A percentile compares a stretch with the other conserved stretches of the same genome.
Conservation (phyloP, 371 early-diverging fungal species). For the Mortierella sp. region DNA sequence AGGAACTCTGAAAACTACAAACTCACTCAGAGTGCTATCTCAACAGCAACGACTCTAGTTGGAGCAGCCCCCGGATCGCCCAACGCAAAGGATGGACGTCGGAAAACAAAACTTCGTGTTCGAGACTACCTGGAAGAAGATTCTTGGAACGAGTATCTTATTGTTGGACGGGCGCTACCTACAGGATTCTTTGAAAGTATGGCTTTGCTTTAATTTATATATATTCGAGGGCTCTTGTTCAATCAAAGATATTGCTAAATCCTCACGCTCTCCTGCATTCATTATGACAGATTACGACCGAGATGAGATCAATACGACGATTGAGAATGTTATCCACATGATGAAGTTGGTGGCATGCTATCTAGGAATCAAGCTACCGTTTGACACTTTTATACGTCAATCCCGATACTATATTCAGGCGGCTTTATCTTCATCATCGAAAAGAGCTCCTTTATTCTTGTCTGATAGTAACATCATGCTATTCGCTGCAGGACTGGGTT, state of each 20-base stretch:
- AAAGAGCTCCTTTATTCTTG: conserved; percentile 76
- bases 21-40: conserved; percentile 40
- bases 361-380: conserved; percentile 83
- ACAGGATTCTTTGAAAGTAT: conserved; percentile 47
- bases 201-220: conserved; percentile 35
- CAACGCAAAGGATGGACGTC: conserved; percentile 15
- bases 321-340: conserved; percentile 85
- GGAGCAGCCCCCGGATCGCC: conserved; percentile 9
- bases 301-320: conserved; percentile 87
- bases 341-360: conserved; percentile 83
- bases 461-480: conserved; percentile 66
- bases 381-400: conserved; percentile 57
- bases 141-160: conserved; percentile 55
- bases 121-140: conserved; percentile 53
- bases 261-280: conserved; percentile 37
- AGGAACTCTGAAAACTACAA: conserved; percentile 24
- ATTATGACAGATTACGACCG: conserved; percentile 64
- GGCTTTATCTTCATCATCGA: conserved; percentile 33
- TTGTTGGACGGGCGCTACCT: conserved; percentile 49
- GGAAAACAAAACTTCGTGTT: conserved; percentile 45
- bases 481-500: conserved; percentile 81
- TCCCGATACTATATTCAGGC: conserved; percentile 43
- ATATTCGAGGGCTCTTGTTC: conserved; percentile 53
- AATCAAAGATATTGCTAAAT: neutral
- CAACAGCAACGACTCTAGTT: conserved; percentile 14